Base-by-base conservation (phyloP, 805 yeast species). In the Metschnikowia sp. region DNA sequence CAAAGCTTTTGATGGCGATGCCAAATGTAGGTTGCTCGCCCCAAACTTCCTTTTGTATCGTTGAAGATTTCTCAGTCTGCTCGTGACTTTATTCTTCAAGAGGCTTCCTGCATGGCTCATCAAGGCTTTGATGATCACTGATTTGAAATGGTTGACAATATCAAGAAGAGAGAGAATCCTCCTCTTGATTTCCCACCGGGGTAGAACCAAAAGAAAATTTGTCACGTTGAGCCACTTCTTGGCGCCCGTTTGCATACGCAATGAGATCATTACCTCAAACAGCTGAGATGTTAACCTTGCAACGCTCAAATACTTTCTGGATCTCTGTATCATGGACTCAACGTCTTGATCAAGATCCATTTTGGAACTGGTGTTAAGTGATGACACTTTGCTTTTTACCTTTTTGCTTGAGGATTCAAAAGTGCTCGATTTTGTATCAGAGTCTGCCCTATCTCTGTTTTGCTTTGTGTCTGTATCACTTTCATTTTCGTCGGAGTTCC, bases 221-320 rank as follows among this genome's bases (percentile, higher is more conserved):
- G 66, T 62, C 9, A 73, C 76, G 50, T 72, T 73, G 46, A 73
- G 60, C 39, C 68, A 48, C 36, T 69, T 54, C 47, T 57, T 64
- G 40, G 62, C 58, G 0, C 77, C 77, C 28, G 57, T 61, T 33
- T 58, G 57, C 48, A 68, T 55, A 43, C 62, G 66, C 32, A 73
- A 60, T 1, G 77, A 70, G 10, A 72, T 63, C 63, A 56, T 55
- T 22, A 73, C 50, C 8, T 64, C 55, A 19, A 66, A 54, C 45
- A 54, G 50, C 30, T 43, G 50, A 15, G 52, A 53, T 2, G 42
- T 42, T 33, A 92, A 73, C 12, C 78, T 68, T 22, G 81, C 79
- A 50, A 91, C 79, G 55, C 87, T 84, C 63, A 86, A 73, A 60
- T 79, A 88, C 48, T 79, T 80, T 28, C 87, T 78, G 0, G 97